Percentiles rank a stretch among this genome's conserved stretches.
Conservation (phyloP, 257 asterid species). For the Jacaranda mimosifolia region DNA sequence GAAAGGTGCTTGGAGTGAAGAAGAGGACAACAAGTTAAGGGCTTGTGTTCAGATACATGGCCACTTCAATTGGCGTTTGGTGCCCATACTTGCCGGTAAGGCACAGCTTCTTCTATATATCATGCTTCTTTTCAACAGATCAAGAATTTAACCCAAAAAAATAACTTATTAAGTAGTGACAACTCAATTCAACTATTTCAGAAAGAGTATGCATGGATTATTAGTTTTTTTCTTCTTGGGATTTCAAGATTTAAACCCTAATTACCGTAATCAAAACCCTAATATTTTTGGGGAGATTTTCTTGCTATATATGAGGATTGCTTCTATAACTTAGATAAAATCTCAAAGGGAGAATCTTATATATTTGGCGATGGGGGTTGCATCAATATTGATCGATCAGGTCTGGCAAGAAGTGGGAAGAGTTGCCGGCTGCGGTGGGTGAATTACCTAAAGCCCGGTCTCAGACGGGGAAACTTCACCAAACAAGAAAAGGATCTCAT, state of each 20-base stretch:
- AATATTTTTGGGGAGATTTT: too few relatives aligned
- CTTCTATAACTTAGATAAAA: too few relatives aligned
- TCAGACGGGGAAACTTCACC: conserved; percentile 52
- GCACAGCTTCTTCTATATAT: neutral
- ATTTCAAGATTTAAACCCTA: too few relatives aligned
- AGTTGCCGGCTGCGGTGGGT: conserved; percentile 71
- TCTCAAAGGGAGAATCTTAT: too few relatives aligned
- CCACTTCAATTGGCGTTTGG: conserved; percentile 48
- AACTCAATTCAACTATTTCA: neutral
- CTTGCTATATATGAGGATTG: too few relatives aligned
- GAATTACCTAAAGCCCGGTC: conserved; percentile 61
- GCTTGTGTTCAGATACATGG: conserved; percentile 41
- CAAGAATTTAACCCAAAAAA: neutral
- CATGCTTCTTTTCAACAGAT: neutral
- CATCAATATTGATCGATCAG: conserved; percentile 27
- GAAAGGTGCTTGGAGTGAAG: conserved; percentile 58
- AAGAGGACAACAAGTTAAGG: conserved; percentile 50
- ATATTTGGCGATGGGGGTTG: too few relatives aligned
- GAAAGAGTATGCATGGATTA: neutral
- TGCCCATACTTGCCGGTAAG: conserved; percentile 51
- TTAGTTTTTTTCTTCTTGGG: neutral
- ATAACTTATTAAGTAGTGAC: too few relatives aligned
- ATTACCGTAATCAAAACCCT: too few relatives aligned
- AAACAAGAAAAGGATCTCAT: conserved; percentile 53
- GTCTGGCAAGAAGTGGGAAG: conserved; percentile 67